Evolutionary conservation across 768 basidiomycete genomes (phyloP), one percentile per base, ranked within the genome.

Genomic region (Strobilomyces dryophilus): DNA sequence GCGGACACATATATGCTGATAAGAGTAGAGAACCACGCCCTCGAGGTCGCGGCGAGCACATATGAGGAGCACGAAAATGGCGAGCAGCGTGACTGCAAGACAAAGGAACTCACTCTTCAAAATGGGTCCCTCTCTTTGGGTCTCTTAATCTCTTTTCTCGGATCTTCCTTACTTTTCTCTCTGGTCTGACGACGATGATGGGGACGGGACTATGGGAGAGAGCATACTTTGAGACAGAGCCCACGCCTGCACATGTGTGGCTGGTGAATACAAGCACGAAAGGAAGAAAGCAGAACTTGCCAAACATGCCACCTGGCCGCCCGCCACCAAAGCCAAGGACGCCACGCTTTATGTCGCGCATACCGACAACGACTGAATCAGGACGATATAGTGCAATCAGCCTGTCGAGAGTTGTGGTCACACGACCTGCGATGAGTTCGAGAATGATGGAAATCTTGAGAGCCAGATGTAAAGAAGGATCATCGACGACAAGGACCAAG

Each of bases 131-230:
- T 18, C 92, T 79, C 71, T 93, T 97, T 3, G 93, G 93, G 63
- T 97, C 85, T 44, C 87, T 89, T 42, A 87, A 78, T 26, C 94
- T 79, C 67, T 97, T 95, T 62, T 88, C 92, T 42, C 88, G 73
- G 0, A 83, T 82, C 67, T 95, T 95, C 57, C 82, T 81, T 27
- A 94, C 84, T 64, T 94, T 92, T 35, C 89, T 79, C 61, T 92
- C 90, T 2, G 93, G 92, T 4, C 92, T 80, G 39, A 98, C 94
- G 47, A 98, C 95, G 56, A 98, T 93, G 60, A 97, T 90, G 2
- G 95, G 95, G 0, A 99, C 92, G 1, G 95, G 93, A 1, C 92
- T 94, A 64, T 91, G 93, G 17, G 89, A 87, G 40, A 97, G 81
- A 56, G 89, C 92, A 65, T 91, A 89, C 59, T 84, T 88, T 55